Evolutionary conservation across 768 basidiomycete species (phyloP).

Genomic region (Cystofilobasidium bisporidii): DNA sequence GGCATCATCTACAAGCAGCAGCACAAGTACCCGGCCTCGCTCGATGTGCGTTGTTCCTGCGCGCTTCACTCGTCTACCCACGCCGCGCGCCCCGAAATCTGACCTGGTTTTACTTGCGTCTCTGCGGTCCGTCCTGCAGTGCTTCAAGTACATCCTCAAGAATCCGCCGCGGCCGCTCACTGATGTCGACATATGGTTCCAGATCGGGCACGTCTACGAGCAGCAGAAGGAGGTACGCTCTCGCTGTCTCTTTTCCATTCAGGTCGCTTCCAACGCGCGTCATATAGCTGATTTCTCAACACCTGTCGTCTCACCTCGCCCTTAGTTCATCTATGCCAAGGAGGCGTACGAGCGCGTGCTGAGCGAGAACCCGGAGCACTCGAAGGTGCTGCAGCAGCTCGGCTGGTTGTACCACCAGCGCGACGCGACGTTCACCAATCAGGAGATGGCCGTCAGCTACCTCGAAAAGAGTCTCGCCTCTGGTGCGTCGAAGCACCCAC

Average conservation of each 20-base stretch:
- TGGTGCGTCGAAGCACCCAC: conserved; percentile 50
- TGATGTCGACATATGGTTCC: conserved; percentile 98
- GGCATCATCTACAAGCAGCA: conserved; percentile 99
- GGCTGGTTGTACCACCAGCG: conserved; percentile 97
- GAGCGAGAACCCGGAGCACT: conserved; percentile 81
- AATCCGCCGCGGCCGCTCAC: conserved; percentile 93
- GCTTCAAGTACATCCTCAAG: conserved; percentile 92
- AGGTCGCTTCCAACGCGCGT: background rate
- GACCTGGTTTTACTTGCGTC: no score
- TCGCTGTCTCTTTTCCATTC: no score
- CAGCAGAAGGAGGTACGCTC: conserved; percentile 87
- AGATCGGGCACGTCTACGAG: conserved; percentile 97
- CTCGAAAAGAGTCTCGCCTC: conserved; percentile 91
- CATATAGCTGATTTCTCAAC: background rate
- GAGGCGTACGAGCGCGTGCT: conserved; percentile 96
- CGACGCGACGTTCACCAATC: conserved; percentile 87
- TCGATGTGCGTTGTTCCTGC: conserved; percentile 47
- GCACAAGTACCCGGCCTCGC: conserved; percentile 76
- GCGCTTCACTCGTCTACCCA: no score
- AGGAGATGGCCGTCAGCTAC: conserved; percentile 86
- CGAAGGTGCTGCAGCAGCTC: conserved; percentile 93
- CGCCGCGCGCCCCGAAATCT: no score
- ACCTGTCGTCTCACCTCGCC: background rate
- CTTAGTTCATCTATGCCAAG: conserved; percentile 73
- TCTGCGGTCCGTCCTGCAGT: no score